phyloP scores from a whole-genome alignment of 225 moss, liverwort and hornwort species.

The Takakia lepidozioides region DNA sequence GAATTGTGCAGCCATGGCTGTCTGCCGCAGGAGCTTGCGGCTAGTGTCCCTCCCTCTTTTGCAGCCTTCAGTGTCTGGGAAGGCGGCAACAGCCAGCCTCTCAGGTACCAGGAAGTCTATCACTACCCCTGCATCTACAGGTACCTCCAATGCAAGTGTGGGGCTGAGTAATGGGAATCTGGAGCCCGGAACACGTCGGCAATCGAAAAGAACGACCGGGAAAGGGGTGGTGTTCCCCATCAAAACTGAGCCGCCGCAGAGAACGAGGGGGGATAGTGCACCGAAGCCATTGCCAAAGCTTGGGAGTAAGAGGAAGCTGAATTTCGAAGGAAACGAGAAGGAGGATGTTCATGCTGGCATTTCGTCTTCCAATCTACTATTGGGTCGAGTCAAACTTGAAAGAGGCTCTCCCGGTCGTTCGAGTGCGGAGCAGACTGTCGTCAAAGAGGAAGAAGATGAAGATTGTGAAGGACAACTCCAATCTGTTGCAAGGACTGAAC shows the following conservation, averaged over 20 bases:
- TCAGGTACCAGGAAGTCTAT: slow-evolving; percentile 8
- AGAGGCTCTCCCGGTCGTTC: slow-evolving; percentile 14
- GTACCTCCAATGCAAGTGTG: slow-evolving; percentile 1
- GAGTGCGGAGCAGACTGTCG: slow-evolving; percentile 11
- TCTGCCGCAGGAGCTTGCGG: slow-evolving; percentile 41
- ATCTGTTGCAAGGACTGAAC: slow-evolving; percentile 9
- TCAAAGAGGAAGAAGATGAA: slow-evolving; percentile 35
- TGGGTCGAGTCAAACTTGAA: slow-evolving; percentile 13
- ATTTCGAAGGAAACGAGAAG: slow-evolving; percentile 9
- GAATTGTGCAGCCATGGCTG: slow-evolving; percentile 23
- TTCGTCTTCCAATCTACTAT: slow-evolving; percentile 9
- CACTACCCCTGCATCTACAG: slow-evolving; percentile 22
- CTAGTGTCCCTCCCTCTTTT: slow-evolving; percentile 16
- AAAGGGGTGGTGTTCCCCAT: too few relatives aligned
- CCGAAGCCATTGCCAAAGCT: slow-evolving; percentile 11
- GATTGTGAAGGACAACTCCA: slow-evolving; percentile 4
- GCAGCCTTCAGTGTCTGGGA: neutral
- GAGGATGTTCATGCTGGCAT: slow-evolving; percentile 5
- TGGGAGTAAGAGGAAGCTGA: slow-evolving; percentile 33
- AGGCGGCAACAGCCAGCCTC: too few relatives aligned
- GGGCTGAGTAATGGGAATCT: too few relatives aligned
- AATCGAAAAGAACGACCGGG: too few relatives aligned
- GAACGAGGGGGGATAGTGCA: slow-evolving; percentile 9
- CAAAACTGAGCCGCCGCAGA: slow-evolving; percentile 1
- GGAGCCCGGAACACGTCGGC: too few relatives aligned